These are phyloP conservation scores for Zygosaccharomyces pseudobailii DNA, from an alignment of 1,139 yeast species.

Conservation along the genomic window DNA sequence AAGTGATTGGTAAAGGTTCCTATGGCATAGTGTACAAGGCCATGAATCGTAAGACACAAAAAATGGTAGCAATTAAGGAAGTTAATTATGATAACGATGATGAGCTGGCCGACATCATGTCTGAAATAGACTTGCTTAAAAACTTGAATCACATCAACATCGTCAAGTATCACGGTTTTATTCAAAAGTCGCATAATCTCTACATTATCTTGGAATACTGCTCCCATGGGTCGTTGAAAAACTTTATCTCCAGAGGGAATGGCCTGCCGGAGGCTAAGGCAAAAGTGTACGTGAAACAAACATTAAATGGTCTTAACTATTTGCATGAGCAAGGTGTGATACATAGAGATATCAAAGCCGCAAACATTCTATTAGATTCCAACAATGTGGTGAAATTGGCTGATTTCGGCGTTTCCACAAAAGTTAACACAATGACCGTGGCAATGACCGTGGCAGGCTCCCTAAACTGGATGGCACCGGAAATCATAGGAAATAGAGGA, in stretches of 20 bases:
- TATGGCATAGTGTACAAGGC: conserved; percentile 73
- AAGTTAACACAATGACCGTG: conserved; percentile 64
- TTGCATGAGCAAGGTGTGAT: conserved; percentile 88
- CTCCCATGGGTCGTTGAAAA: conserved; percentile 78
- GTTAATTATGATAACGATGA: conserved; percentile 55
- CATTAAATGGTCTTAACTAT: conserved; percentile 67
- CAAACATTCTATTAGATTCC: conserved; percentile 79
- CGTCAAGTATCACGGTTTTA: conserved; percentile 86
- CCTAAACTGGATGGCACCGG: conserved; percentile 99
- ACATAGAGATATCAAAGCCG: conserved; percentile 93
- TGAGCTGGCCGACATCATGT: conserved; percentile 55
- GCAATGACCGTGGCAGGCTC: conserved; percentile 88
- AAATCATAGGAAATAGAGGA: conserved; percentile 84
- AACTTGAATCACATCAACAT: conserved; percentile 79
- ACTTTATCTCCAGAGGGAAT: conserved; percentile 47
- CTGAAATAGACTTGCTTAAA: conserved; percentile 83
- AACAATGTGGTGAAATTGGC: conserved; percentile 83
- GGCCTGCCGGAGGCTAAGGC: conserved; percentile 58
- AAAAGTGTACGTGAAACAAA: conserved; percentile 59
- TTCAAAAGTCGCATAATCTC: conserved; percentile 59
- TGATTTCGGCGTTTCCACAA: conserved; percentile 97
- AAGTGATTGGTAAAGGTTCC: conserved; percentile 72
- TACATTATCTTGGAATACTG: conserved; percentile 80
- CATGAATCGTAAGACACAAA: conserved; percentile 57
- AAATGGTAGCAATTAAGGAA: conserved; percentile 81